phyloP scores from a whole-genome alignment of 148 eudicot genomes.

The Dianthus caryophyllus region DNA sequence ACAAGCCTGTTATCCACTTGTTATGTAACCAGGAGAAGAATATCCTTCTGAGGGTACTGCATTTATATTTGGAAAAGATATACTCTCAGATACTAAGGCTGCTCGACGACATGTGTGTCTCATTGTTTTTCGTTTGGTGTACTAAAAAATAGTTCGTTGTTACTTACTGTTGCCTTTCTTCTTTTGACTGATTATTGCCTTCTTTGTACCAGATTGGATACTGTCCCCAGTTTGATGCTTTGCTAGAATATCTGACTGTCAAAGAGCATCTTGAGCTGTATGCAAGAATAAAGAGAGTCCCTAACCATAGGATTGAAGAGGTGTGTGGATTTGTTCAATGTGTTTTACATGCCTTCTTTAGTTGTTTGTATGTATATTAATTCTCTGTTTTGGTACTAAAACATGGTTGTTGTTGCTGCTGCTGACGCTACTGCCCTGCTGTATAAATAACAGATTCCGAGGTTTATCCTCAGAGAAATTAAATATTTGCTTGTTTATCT shows the following conservation, averaged over 20 bases:
- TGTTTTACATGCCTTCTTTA: too few relatives aligned
- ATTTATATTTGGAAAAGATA: constrained; percentile 76
- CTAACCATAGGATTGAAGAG: constrained; percentile 55
- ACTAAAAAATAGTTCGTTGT: background rate
- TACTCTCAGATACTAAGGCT: constrained; percentile 71
- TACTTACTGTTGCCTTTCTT: constrained; percentile 8
- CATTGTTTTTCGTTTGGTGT: constrained; percentile 8
- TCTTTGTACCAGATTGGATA: constrained; percentile 71
- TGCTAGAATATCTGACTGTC: constrained; percentile 73
- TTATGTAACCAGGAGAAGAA: constrained; percentile 65
- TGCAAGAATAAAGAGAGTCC: constrained; percentile 89
- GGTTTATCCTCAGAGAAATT: background rate
- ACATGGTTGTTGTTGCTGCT: too few relatives aligned
- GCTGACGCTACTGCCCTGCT: too few relatives aligned
- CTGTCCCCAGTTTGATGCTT: constrained; percentile 99
- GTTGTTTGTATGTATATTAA: background rate
- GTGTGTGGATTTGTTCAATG: constrained; percentile 35
- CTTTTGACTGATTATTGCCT: constrained; percentile 10
- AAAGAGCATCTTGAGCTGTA: constrained; percentile 94
- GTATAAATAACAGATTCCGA: too few relatives aligned
- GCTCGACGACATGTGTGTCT: constrained; percentile 70
- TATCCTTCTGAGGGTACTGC: constrained; percentile 88
- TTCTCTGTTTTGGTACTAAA: background rate
- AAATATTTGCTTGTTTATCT: background rate
- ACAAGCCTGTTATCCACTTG: background rate